These are phyloP conservation scores for Basidiobolus meristosporus DNA, from an alignment of 371 early-diverging fungal species.

Conservation along the genomic window DNA sequence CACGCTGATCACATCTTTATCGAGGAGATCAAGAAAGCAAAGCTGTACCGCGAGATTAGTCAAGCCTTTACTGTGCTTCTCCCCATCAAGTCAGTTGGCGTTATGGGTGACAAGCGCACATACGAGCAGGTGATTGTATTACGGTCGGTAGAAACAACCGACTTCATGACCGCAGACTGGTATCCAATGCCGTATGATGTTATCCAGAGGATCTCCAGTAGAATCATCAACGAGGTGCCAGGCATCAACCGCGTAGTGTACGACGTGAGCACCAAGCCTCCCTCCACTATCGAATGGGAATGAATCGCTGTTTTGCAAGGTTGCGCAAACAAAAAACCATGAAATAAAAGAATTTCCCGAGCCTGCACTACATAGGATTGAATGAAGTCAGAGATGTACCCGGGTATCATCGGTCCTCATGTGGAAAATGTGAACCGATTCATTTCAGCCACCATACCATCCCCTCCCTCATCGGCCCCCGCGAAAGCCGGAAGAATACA, in stretches of 20 bases:
- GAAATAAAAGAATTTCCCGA: too few relatives aligned
- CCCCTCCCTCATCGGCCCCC: too few relatives aligned
- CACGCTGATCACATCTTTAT: constrained; percentile 92
- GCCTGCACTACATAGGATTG: too few relatives aligned
- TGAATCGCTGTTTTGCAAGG: too few relatives aligned
- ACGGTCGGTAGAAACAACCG: constrained; percentile 87
- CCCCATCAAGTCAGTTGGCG: constrained; percentile 89
- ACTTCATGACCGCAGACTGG: constrained; percentile 98
- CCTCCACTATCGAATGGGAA: constrained; percentile 91
- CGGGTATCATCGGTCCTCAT: too few relatives aligned
- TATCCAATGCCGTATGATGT: constrained; percentile 60
- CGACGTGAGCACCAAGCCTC: constrained; percentile 89
- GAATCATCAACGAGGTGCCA: constrained; percentile 94
- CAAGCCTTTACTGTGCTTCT: constrained; percentile 94
- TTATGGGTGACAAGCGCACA: constrained; percentile 96
- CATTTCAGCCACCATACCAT: too few relatives aligned
- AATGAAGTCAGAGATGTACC: too few relatives aligned
- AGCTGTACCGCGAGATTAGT: constrained; percentile 85
- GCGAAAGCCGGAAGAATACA: too few relatives aligned
- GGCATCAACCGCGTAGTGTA: constrained; percentile 95
- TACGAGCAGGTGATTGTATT: constrained; percentile 96
- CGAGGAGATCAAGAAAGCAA: constrained; percentile 92
- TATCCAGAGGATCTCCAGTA: constrained; percentile 74
- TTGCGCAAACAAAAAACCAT: too few relatives aligned
- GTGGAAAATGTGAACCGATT: too few relatives aligned